Conservation (phyloP, 2,329 filamentous ascomycete species). For the Macrophomina tecta region DNA sequence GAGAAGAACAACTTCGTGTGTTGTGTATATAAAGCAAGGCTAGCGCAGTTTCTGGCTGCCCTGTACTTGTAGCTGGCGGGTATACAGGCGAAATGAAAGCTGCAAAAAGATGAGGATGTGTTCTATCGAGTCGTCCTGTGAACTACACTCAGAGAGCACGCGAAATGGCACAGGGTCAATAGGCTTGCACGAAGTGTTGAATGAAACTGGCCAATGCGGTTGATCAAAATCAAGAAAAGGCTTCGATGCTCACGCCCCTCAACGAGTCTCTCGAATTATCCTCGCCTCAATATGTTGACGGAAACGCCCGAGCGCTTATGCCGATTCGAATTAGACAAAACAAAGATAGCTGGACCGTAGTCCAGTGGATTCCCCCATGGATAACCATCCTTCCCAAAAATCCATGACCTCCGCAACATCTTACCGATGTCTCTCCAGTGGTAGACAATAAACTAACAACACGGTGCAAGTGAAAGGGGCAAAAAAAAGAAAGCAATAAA, state of each 20-base stretch:
- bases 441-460: not conserved
- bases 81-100: conserved; percentile 11
- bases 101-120: not conserved
- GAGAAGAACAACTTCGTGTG: not conserved
- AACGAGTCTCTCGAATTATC: too few relatives aligned
- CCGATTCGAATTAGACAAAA: not conserved
- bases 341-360: conserved; percentile 1
- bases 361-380: not conserved
- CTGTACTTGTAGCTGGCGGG: conserved; percentile 18
- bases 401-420: not conserved
- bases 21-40: conserved; percentile 22
- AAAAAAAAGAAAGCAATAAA: too few relatives aligned
- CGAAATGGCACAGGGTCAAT: too few relatives aligned
- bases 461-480: too few relatives aligned
- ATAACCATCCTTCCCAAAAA: not conserved
- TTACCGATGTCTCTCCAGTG: not conserved
- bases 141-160: too few relatives aligned
- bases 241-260: too few relatives aligned
- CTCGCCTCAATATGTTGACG: too few relatives aligned
- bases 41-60: conserved; percentile 12
- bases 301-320: conserved; percentile 18
- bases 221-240: too few relatives aligned
- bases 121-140: too few relatives aligned
- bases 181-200: too few relatives aligned
- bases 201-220: too few relatives aligned